These are phyloP conservation scores for Terfezia boudieri DNA, from an alignment of 495 filamentous ascomycete genomes.

Conservation along the genomic window DNA sequence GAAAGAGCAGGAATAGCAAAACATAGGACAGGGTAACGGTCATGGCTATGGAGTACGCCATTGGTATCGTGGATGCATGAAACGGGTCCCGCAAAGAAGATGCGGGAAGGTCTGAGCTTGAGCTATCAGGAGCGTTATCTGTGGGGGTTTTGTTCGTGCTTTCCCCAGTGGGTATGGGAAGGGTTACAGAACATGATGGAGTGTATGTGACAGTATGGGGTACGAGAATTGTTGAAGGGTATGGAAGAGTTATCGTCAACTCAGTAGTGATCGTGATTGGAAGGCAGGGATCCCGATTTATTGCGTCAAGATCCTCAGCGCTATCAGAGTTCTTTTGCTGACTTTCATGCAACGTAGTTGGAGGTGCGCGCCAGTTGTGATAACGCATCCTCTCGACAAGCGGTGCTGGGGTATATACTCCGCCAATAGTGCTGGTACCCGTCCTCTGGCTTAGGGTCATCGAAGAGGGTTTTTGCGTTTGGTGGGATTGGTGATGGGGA, in stretches of 20 bases:
- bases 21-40: conserved; percentile 83
- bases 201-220: background rate
- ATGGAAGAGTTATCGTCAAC: too few species aligned
- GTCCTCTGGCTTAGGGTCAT: too few species aligned
- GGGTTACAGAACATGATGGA: background rate
- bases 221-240: background rate
- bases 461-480: too few species aligned
- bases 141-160: background rate
- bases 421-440: too few species aligned
- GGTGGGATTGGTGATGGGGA: too few species aligned
- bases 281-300: too few species aligned
- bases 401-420: background rate
- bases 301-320: too few species aligned
- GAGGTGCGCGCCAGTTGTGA: background rate
- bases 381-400: background rate
- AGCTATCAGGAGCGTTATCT: background rate
- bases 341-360: too few species aligned
- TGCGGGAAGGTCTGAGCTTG: background rate
- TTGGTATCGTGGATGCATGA: conserved; percentile 74
- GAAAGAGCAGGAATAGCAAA: conserved; percentile 80
- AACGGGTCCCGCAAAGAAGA: conserved; percentile 48
- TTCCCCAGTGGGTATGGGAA: background rate
- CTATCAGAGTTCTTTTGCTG: too few species aligned
- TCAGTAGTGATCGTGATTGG: too few species aligned
- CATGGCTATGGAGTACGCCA: conserved; percentile 75